A percentile compares a stretch with the other conserved stretches of the same genome.
Evolutionary conservation across 257 asterid species (phyloP).

Genomic region (Catharanthus roseus): DNA sequence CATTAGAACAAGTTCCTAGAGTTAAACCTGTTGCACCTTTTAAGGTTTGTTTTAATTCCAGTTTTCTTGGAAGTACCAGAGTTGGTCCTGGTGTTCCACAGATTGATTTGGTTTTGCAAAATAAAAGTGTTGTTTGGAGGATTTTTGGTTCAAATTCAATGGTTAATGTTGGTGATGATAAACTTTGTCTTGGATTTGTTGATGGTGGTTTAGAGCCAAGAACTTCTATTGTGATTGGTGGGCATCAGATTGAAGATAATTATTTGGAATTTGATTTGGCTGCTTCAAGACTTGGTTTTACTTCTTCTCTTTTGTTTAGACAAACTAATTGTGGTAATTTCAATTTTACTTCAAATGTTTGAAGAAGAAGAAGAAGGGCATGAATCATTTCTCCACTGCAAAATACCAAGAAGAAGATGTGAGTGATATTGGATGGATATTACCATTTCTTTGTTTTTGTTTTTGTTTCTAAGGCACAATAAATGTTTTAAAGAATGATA

Average conservation of each 20-base stretch:
- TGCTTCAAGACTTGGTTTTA: conserved; percentile 26
- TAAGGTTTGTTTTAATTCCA: conserved; percentile 17
- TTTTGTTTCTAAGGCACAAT: too few species aligned
- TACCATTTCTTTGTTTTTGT: too few species aligned
- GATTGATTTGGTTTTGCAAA: conserved; percentile 26
- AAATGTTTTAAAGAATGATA: too few species aligned
- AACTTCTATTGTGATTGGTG: conserved; percentile 40
- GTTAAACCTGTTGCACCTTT: conserved; percentile 23
- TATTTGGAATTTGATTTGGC: conserved; percentile 29
- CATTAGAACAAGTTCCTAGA: conserved; percentile 31
- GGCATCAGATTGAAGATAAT: conserved; percentile 31
- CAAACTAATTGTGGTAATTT: conserved; percentile 26
- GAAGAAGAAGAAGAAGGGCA: not conserved
- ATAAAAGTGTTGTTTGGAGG: conserved; percentile 27
- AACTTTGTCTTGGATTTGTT: conserved; percentile 46
- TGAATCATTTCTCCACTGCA: too few species aligned
- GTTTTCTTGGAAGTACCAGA: not conserved
- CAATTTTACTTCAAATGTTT: conserved; percentile 21
- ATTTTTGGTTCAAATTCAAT: conserved; percentile 40
- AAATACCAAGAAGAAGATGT: too few species aligned
- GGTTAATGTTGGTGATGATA: conserved; percentile 44
- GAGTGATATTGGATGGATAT: too few species aligned
- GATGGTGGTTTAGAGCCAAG: conserved; percentile 43
- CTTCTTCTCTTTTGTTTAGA: conserved; percentile 19
- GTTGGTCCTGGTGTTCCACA: conserved; percentile 22